phyloP scores from a whole-genome alignment of 257 asterid species.

The Cruciata laevipes region DNA sequence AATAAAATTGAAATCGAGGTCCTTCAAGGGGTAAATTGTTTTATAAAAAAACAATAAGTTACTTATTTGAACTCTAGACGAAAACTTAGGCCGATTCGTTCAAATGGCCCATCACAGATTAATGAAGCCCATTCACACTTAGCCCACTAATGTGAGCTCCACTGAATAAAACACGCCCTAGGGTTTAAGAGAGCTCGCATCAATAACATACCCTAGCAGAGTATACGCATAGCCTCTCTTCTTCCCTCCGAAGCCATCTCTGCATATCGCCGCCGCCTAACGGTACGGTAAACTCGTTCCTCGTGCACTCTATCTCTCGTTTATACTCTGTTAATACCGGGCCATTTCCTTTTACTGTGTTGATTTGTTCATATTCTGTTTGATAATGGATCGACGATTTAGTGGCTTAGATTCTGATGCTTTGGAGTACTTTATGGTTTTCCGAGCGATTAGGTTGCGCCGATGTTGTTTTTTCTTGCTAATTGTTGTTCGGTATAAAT shows the following conservation, averaged over 20 bases:
- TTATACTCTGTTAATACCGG: neutral
- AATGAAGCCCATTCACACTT: neutral
- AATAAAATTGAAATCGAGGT: too few species aligned
- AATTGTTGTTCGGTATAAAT: neutral
- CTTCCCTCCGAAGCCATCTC: slow-evolving; percentile 3
- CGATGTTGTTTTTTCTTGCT: neutral
- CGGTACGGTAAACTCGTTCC: neutral
- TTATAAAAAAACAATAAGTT: too few species aligned
- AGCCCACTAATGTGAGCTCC: neutral
- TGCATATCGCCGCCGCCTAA: slow-evolving; percentile 1
- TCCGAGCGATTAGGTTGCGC: neutral
- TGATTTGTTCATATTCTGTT: neutral
- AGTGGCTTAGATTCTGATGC: neutral
- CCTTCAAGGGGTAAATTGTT: too few species aligned
- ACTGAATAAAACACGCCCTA: neutral
- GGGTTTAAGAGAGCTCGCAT: neutral
- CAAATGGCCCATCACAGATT: neutral
- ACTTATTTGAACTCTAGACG: too few species aligned
- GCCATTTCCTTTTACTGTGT: neutral
- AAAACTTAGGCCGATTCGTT: too few species aligned
- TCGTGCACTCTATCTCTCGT: neutral
- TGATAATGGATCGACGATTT: neutral
- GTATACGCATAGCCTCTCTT: neutral
- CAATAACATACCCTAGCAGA: neutral
- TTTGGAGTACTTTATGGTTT: neutral